A percentile compares a stretch with the other conserved stretches of the same genome.
These are phyloP conservation scores for Aquanectria penicillioides DNA, from an alignment of 2,329 filamentous ascomycete genomes.

Conservation along the genomic window DNA sequence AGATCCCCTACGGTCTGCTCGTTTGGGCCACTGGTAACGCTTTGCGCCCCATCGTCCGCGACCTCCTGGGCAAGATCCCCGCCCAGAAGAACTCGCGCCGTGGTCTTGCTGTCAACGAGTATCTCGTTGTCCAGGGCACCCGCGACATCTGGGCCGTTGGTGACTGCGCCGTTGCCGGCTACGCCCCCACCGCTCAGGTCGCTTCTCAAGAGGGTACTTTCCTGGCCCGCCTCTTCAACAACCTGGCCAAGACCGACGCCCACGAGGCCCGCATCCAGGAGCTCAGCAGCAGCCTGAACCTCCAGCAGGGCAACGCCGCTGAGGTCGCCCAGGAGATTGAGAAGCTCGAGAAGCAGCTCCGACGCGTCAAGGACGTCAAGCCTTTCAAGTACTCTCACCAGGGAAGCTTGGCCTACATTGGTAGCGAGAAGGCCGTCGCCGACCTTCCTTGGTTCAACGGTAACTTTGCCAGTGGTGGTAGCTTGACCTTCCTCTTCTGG, in stretches of 20 bases:
- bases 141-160: conserved; percentile 98
- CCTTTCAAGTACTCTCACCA: conserved; percentile 99
- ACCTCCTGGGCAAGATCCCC: conserved; percentile 91
- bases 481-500: conserved; percentile 98
- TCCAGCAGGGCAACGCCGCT: conserved; percentile 72
- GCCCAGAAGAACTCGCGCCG: conserved; percentile 95
- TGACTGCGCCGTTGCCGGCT: conserved; percentile 97
- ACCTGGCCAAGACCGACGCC: conserved; percentile 93
- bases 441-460: conserved; percentile 98
- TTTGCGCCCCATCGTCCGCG: conserved; percentile 86
- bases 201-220: conserved; percentile 95
- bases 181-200: conserved; percentile 96
- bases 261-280: conserved; percentile 80
- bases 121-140: conserved; percentile 95
- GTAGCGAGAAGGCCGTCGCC: conserved; percentile 95
- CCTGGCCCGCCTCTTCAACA: conserved; percentile 96
- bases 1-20: conserved; percentile 92
- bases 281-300: conserved; percentile 71
- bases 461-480: conserved; percentile 93
- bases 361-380: conserved; percentile 92
- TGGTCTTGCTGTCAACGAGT: conserved; percentile 97
- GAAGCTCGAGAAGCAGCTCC: conserved; percentile 84
- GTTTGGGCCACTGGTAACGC: conserved; percentile 99
- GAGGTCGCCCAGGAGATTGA: conserved; percentile 81
- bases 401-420: conserved; percentile 96